Conservation (phyloP, 2,329 filamentous ascomycete species). For the Alternaria metachromatica region DNA sequence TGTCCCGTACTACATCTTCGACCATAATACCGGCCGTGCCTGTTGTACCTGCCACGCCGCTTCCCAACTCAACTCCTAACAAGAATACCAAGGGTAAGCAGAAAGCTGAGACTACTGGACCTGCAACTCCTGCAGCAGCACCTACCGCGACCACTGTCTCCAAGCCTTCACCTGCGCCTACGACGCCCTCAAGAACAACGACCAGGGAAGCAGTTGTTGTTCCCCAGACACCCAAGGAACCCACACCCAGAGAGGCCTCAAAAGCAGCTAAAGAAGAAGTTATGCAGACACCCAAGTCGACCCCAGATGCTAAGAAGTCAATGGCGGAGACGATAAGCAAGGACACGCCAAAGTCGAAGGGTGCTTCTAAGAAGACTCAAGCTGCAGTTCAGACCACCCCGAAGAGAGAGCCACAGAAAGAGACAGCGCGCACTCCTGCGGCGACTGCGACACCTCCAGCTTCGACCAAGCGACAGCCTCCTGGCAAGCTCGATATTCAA, state of each 20-base stretch:
- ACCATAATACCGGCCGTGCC: conserved; percentile 48
- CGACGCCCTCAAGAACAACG: conserved; percentile 30
- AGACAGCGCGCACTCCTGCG: conserved; percentile 4
- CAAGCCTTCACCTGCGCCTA: conserved; percentile 18
- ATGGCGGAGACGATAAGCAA: conserved; percentile 20
- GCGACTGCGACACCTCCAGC: conserved; percentile 16
- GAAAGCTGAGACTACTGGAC: conserved; percentile 6
- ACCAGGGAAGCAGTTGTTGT: conserved; percentile 18
- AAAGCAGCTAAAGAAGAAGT: conserved; percentile 20
- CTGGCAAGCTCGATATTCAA: conserved; percentile 57
- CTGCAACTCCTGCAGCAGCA: background rate
- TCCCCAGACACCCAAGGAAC: conserved; percentile 17
- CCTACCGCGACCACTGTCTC: conserved; percentile 1
- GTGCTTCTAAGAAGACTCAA: conserved; percentile 25
- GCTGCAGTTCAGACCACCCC: conserved; percentile 17
- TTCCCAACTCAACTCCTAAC: conserved; percentile 37
- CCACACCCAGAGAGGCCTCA: conserved; percentile 9
- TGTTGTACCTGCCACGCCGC: conserved; percentile 49
- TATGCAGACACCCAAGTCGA: conserved; percentile 4
- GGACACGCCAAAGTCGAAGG: conserved; percentile 28
- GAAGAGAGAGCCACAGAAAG: conserved; percentile 13
- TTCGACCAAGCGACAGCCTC: conserved; percentile 49
- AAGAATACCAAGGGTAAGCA: conserved; percentile 36
- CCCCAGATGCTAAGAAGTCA: conserved; percentile 27
- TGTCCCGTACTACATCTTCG: conserved; percentile 42